A percentile compares a stretch with the other conserved stretches of the same genome.
Evolutionary conservation across 768 basidiomycete species (phyloP).

Genomic region (Leccinum olivaceopallidum): DNA sequence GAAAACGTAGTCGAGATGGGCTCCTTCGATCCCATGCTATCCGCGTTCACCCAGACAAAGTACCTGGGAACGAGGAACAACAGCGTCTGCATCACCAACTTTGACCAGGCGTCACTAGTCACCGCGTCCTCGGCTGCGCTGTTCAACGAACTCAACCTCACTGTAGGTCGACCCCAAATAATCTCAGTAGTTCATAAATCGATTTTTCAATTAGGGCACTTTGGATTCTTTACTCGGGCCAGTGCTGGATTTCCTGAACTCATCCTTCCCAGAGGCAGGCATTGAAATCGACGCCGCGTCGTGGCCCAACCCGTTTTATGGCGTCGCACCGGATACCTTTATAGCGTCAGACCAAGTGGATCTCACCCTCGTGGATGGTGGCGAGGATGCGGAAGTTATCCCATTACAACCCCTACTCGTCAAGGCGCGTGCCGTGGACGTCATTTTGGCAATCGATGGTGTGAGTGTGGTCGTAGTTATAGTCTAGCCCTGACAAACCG

Average conservation of each 20-base stretch:
- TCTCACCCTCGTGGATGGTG: conserved; percentile 41
- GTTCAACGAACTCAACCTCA: conserved; percentile 33
- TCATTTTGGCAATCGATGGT: conserved; percentile 52
- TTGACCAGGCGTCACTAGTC: conserved; percentile 36
- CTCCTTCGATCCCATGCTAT: conserved; percentile 42
- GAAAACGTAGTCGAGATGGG: conserved; percentile 39
- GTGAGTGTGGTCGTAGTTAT: conserved; percentile 16
- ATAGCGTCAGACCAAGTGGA: conserved; percentile 32
- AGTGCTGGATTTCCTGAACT: conserved; percentile 16
- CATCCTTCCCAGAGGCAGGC: conserved; percentile 26
- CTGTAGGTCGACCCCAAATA: conserved; percentile 14
- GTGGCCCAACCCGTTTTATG: conserved; percentile 41
- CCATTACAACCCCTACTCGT: conserved; percentile 53
- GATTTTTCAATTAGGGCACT: conserved; percentile 10
- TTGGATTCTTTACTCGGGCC: conserved; percentile 16
- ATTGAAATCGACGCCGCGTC: conserved; percentile 32
- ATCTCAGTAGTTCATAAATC: too few species aligned
- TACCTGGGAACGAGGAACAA: conserved; percentile 43
- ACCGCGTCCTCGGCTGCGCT: conserved; percentile 42
- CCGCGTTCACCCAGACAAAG: conserved; percentile 46
- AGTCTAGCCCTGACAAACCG: neutral
- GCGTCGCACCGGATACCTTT: conserved; percentile 36
- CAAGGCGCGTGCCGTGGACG: conserved; percentile 45
- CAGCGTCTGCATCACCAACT: conserved; percentile 34
- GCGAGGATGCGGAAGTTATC: conserved; percentile 43